A percentile compares a stretch with the other conserved stretches of the same genome.
Conservation (phyloP, 768 basidiomycete species). For the Amanita rimosa region DNA sequence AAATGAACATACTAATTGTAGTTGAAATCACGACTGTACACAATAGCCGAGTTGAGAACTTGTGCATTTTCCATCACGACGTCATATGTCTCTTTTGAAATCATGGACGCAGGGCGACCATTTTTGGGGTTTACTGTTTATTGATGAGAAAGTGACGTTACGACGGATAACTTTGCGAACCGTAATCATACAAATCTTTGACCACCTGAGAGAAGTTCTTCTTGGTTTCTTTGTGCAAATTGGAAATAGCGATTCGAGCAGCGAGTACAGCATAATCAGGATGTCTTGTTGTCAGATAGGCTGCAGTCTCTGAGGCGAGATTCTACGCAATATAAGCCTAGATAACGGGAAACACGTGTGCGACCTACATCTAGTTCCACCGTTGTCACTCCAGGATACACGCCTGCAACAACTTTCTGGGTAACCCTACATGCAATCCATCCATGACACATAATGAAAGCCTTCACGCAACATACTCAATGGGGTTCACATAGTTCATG, state of each 20-base stretch:
- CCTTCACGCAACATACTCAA: conserved; percentile 48
- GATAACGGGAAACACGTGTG: background rate
- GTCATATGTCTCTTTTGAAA: conserved; percentile 78
- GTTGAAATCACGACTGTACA: conserved; percentile 96
- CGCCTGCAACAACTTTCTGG: conserved; percentile 88
- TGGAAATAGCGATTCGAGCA: conserved; percentile 97
- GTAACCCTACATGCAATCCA: conserved; percentile 43
- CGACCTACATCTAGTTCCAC: conserved; percentile 86
- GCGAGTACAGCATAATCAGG: conserved; percentile 98
- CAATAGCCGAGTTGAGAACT: conserved; percentile 83
- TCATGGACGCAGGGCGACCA: conserved; percentile 77
- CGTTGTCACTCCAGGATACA: conserved; percentile 94
- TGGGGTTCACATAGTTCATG: conserved; percentile 82
- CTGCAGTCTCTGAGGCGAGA: conserved; percentile 94
- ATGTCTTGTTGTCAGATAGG: conserved; percentile 93
- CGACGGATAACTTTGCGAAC: conserved; percentile 23
- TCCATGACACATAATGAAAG: background rate
- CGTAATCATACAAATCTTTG: conserved; percentile 80
- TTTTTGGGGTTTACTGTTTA: conserved; percentile 89
- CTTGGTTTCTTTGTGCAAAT: conserved; percentile 98
- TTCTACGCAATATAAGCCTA: conserved; percentile 41
- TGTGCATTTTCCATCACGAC: conserved; percentile 75
- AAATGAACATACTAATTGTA: conserved; percentile 72
- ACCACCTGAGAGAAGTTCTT: conserved; percentile 93
- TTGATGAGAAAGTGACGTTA: background rate